Base-by-base conservation (phyloP, 345 rosid species). In the Dovyalis caffra region DNA sequence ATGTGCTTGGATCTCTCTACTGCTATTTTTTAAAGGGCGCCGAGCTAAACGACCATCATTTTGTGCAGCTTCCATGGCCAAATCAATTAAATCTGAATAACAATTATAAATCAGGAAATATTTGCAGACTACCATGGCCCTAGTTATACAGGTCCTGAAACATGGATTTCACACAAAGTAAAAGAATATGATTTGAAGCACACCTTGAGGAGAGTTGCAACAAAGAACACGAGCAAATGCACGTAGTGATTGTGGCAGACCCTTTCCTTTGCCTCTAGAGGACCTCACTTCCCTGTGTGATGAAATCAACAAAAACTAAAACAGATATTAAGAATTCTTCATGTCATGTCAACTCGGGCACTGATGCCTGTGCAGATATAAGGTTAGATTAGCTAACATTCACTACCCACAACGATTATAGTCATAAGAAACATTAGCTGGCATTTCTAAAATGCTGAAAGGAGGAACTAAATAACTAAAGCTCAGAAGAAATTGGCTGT, bases 21-120 rank as follows among this genome's bases (percentile, higher is more conserved):
- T 63, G 68, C 74, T 16, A 53, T 85, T 80, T 76, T 81, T 82
- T 8, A 90, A 77, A 72, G 97, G 92, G 45, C 81, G 87, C 25
- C 93, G 85, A 51, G 91, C 98, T 77, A 94, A 77, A 66, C 95
- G 88, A 63, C 98, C 95, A 87, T 94, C 98, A 67, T 74, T 83
- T 74, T 81, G 79, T 69, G 83, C 82, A 72, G 98, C 97, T 88
- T 92, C 97, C 69, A 65, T 74, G 66, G 79, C 87, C 86, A 92
- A 77, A 82, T 80, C 87, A 53, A 51, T 71, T 43, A 94, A 83
- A 64, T 92, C 97, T 90, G 87, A 67, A 56, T 18, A 37, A n/a
- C 37, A 74, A 21, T 18, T 20, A 11, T 47, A 26, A 16, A 12
- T 40, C 37, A 64, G 32, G 10, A 26, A n/a, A 21, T 6, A 45